A percentile compares a stretch with the other conserved stretches of the same genome.
phyloP scores from a whole-genome alignment of 73 alveolate genomes.

The Paramecium sexaurelia region DNA sequence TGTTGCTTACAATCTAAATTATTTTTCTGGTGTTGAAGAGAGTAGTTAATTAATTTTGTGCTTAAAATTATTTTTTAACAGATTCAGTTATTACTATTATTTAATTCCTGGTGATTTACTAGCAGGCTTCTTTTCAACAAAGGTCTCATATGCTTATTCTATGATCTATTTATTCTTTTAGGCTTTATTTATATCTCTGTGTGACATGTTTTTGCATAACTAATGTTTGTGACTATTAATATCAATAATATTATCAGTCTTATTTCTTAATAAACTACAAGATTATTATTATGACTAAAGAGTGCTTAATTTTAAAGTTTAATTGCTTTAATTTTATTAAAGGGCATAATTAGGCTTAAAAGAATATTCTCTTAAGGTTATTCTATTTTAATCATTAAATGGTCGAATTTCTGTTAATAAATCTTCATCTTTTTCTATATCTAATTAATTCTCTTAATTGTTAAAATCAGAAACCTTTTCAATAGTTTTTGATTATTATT shows the following conservation, averaged over 20 bases:
- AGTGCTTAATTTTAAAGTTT: neutral
- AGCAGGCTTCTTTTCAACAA: constrained; percentile 7
- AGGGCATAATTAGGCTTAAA: neutral
- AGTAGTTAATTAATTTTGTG: neutral
- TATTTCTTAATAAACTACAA: neutral
- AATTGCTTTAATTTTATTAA: neutral
- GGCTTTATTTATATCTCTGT: neutral
- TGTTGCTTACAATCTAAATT: neutral
- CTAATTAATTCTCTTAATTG: neutral
- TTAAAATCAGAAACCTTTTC: neutral
- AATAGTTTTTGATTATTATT: neutral
- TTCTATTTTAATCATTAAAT: neutral
- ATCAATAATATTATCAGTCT: neutral
- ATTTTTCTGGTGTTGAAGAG: neutral
- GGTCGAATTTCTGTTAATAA: neutral
- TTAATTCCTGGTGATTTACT: neutral
- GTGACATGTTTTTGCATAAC: neutral
- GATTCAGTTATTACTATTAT: neutral
- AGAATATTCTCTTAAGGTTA: neutral
- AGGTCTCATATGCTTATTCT: neutral
- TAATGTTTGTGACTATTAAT: neutral
- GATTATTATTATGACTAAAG: neutral
- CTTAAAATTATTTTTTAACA: neutral
- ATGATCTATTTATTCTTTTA: neutral
- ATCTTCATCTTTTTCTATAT: constrained; percentile 1